Percentiles rank a stretch among this genome's conserved stretches.
Evolutionary conservation across 1,139 yeast species (phyloP).

Genomic region (Torulaspora globosa): DNA sequence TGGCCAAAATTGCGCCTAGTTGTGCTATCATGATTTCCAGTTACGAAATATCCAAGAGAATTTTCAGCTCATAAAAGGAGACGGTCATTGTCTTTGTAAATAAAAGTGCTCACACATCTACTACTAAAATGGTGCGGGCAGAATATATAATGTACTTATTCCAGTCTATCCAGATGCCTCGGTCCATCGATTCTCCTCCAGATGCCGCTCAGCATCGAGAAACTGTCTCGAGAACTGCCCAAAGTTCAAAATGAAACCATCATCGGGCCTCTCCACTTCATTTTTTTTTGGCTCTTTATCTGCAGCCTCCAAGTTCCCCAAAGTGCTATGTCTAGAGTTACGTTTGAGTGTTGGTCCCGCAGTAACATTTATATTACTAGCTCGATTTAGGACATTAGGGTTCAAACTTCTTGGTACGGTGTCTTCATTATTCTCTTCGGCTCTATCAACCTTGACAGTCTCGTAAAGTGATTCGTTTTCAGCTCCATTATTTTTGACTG

Average conservation of each 20-base stretch:
- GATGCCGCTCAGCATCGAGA: slow-evolving; percentile 16
- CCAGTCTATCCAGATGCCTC: slow-evolving; percentile 10
- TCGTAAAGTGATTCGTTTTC: slow-evolving; percentile 6
- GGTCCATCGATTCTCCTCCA: slow-evolving; percentile 19
- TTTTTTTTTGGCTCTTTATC: background rate
- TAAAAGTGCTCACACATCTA: background rate
- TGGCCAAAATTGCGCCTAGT: slow-evolving; percentile 90
- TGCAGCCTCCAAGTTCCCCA: background rate
- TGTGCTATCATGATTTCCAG: slow-evolving; percentile 98
- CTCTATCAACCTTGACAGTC: background rate
- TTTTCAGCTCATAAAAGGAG: slow-evolving; percentile 38
- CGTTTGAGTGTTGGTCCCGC: slow-evolving; percentile 4
- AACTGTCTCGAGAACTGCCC: slow-evolving; percentile 16
- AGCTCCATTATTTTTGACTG: background rate
- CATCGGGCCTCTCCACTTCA: slow-evolving; percentile 1
- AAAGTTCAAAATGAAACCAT: slow-evolving; percentile 17
- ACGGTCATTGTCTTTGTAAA: slow-evolving; percentile 3
- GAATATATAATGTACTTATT: background rate
- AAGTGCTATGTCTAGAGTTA: background rate
- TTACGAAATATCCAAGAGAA: slow-evolving; percentile 80
- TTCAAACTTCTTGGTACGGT: slow-evolving; percentile 9
- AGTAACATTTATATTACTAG: background rate
- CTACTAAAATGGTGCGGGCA: background rate
- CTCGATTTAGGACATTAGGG: slow-evolving; percentile 9
- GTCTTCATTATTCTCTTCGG: slow-evolving; percentile 2